phyloP scores from a whole-genome alignment of 2,329 filamentous ascomycete species.

The Davidsoniella neocaledoniae region DNA sequence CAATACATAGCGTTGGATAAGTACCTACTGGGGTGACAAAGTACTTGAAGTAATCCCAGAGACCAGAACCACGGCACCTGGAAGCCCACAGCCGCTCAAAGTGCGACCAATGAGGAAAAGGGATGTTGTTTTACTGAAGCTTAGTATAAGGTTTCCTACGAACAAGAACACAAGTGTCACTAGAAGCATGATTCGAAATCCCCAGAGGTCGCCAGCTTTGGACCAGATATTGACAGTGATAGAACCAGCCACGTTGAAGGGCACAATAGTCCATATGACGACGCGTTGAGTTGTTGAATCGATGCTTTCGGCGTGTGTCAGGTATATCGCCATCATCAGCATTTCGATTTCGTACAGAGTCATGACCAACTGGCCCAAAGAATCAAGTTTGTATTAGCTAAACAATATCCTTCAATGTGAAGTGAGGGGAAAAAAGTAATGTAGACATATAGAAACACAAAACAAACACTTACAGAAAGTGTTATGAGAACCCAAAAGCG shows the following conservation, averaged over 20 bases:
- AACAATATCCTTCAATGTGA: too few relatives aligned
- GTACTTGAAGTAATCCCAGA: not conserved
- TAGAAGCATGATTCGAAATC: constrained; percentile 5
- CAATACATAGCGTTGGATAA: too few relatives aligned
- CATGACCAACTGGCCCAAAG: not conserved
- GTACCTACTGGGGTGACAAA: not conserved
- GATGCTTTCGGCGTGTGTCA: not conserved
- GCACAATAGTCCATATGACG: not conserved
- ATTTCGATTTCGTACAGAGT: not conserved
- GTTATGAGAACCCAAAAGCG: not conserved
- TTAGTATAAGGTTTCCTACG: not conserved
- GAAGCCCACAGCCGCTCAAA: not conserved
- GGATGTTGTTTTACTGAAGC: not conserved
- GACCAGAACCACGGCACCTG: not conserved
- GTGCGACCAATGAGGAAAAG: not conserved
- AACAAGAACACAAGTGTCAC: not conserved
- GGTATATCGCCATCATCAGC: not conserved
- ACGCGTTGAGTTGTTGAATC: not conserved
- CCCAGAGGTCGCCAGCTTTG: constrained; percentile 6
- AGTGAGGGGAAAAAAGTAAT: too few relatives aligned
- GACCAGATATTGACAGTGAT: constrained; percentile 1
- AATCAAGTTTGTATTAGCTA: not conserved
- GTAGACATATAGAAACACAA: not conserved
- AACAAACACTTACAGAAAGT: not conserved
- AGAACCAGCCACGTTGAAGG: not conserved